Percentiles rank a stretch among this genome's conserved stretches.
Evolutionary conservation across 2,329 filamentous ascomycete genomes (phyloP).

Genomic region (Colletotrichum sp.): DNA sequence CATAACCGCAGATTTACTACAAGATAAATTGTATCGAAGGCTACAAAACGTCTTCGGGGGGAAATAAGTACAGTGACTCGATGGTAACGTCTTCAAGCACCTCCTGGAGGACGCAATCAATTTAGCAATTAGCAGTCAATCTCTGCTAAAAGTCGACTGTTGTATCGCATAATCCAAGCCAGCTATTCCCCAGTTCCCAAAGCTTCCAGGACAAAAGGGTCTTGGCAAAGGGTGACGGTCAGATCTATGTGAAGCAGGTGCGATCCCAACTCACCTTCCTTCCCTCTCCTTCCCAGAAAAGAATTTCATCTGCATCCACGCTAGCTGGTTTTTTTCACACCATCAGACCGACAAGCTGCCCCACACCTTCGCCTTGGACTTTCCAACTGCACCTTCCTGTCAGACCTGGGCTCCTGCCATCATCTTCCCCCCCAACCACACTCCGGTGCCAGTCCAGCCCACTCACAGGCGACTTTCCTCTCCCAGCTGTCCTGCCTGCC

Average conservation of each 20-base stretch:
- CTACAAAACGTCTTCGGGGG: not conserved
- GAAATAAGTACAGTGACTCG: not conserved
- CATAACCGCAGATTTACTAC: too few relatives aligned
- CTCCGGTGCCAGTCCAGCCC: slow-evolving; percentile 3
- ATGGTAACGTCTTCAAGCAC: not conserved
- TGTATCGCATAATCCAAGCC: not conserved
- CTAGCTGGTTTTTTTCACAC: not conserved
- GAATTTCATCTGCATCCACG: not conserved
- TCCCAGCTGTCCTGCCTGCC: not conserved
- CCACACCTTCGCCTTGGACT: not conserved
- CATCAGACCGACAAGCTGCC: not conserved
- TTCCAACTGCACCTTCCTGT: not conserved
- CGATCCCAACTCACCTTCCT: not conserved
- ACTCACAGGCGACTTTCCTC: not conserved
- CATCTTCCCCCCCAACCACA: not conserved
- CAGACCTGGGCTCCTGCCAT: not conserved
- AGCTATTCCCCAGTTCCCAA: fast-evolving
- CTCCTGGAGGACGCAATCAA: not conserved
- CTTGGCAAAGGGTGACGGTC: not conserved
- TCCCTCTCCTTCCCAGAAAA: not conserved
- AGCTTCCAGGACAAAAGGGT: not conserved
- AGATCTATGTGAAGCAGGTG: not conserved
- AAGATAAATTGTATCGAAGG: too few relatives aligned
- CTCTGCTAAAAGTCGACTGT: not conserved
- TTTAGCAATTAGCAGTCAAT: not conserved